Evolutionary conservation across 768 basidiomycete species (phyloP), one percentile per base, ranked within the genome.

Genomic region (Aureoboletus auriporus): DNA sequence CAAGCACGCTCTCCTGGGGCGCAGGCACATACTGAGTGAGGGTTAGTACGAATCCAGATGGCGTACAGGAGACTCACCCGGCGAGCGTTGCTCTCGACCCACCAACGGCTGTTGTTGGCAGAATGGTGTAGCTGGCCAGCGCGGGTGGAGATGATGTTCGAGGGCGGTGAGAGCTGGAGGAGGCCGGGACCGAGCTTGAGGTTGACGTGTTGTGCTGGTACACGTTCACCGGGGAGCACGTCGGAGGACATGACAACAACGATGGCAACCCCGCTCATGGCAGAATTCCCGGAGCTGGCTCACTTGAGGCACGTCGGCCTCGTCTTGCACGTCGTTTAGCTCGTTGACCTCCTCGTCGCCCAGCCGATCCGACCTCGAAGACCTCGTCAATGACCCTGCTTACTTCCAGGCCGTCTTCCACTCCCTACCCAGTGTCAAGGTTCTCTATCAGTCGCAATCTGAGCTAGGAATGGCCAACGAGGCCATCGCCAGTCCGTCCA

Each of bases 401-500:
- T 93, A 93, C 64, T 93, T 94, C 55, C 87, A 94, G 64, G 88
- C 93, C 8, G 73, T 88, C 52, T 86, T 98, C 54, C 86, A 93
- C 66, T 82, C 89, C 1, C 69, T 95, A 9, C 71, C 82, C 3
- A 73, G 75, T 26, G 90, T 95, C 35, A 85, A 86, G 59, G 74
- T 76, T 13, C 71, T 93, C 49, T 86, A 93, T 54, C 77, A 81
- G 51, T 79, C 82, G 1, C 89, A 93, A 58, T 74, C 85, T 10
- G 85, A 87, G 54, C 76, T 95, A 1, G 86, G 89, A 7, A 71
- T 76, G 65, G 90, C 91, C 33, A 96, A 97, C 57, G 86, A 93
- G 58, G 76, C 82, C 8, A 84, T 97, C 43, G 91, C 93, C 11
- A 75, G 93, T 94, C 59, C 57, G 92, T 72, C 39, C 51, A 17